phyloP scores from a whole-genome alignment of 2,329 filamentous ascomycete species.

The Alternaria solani region DNA sequence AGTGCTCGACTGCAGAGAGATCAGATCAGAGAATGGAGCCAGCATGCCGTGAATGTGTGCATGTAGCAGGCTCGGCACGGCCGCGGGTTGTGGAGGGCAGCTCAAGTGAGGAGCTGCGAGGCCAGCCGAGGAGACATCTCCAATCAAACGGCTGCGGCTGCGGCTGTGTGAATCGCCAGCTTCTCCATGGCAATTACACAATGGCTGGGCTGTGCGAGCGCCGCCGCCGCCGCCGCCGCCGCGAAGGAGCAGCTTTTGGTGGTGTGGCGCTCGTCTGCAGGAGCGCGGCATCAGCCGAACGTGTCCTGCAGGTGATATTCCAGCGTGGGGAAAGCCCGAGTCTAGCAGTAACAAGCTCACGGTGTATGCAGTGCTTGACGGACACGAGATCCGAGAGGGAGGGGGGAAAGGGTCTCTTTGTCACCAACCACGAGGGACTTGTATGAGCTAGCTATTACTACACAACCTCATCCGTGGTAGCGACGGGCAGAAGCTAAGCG shows the following conservation, averaged over 20 bases:
- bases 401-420: neutral
- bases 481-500: neutral
- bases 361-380: neutral
- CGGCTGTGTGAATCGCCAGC: constrained; percentile 29
- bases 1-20: constrained; percentile 12
- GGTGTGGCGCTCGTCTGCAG: constrained; percentile 34
- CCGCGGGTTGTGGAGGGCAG: constrained; percentile 17
- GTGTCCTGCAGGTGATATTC: constrained; percentile 21
- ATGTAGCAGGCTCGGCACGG: constrained; percentile 8
- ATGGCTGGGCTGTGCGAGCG: constrained; percentile 18
- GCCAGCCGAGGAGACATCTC: constrained; percentile 37
- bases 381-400: neutral
- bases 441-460: neutral
- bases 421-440: neutral
- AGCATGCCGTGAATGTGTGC: constrained; percentile 20
- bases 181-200: constrained; percentile 14
- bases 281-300: constrained; percentile 26
- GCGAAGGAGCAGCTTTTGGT: constrained; percentile 27
- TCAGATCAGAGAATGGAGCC: constrained; percentile 9
- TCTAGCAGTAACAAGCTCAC: constrained; percentile 3
- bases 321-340: constrained; percentile 11
- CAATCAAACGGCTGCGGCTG: constrained; percentile 33
- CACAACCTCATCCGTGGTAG: neutral
- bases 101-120: constrained; percentile 36
- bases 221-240: constrained; percentile 25